Percentiles rank a stretch among this genome's conserved stretches.
phyloP scores from a whole-genome alignment of 2,329 filamentous ascomycete genomes.

The Neocucurbitaria cava region DNA sequence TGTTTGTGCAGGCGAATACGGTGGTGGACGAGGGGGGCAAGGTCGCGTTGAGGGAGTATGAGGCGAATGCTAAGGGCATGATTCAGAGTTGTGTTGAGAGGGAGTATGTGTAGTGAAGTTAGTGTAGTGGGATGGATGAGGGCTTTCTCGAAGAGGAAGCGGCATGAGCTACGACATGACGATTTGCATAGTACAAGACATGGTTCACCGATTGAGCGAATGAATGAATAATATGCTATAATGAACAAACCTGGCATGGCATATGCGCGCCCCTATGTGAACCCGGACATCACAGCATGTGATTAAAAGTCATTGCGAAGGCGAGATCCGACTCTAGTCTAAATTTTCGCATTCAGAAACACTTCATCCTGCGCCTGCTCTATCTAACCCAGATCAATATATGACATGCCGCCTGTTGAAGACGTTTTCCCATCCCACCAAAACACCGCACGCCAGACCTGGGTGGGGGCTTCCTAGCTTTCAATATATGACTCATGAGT shows the following conservation, averaged over 20 bases:
- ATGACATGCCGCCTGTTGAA: neutral
- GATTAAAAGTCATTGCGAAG: no score
- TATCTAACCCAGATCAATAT: neutral
- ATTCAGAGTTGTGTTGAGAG: conserved; percentile 48
- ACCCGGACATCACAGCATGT: no score
- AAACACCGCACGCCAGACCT: neutral
- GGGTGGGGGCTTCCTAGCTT: no score
- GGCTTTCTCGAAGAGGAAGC: no score
- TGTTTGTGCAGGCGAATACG: conserved; percentile 95
- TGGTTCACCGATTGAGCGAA: neutral
- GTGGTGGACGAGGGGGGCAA: conserved; percentile 60
- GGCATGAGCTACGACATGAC: no score
- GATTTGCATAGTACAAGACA: neutral
- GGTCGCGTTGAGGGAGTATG: conserved; percentile 82
- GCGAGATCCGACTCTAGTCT: neutral
- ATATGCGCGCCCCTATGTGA: no score
- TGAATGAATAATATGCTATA: neutral
- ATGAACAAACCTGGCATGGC: no score
- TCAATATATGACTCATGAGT: neutral
- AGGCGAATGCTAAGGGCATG: conserved; percentile 79
- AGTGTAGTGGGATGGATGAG: neutral
- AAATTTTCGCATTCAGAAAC: neutral
- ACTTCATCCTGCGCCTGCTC: neutral
- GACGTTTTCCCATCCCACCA: neutral
- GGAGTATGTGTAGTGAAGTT: conserved; percentile 27